These are phyloP conservation scores for Trichoderma gracile DNA, from an alignment of 2,329 filamentous ascomycete genomes.

Conservation along the genomic window DNA sequence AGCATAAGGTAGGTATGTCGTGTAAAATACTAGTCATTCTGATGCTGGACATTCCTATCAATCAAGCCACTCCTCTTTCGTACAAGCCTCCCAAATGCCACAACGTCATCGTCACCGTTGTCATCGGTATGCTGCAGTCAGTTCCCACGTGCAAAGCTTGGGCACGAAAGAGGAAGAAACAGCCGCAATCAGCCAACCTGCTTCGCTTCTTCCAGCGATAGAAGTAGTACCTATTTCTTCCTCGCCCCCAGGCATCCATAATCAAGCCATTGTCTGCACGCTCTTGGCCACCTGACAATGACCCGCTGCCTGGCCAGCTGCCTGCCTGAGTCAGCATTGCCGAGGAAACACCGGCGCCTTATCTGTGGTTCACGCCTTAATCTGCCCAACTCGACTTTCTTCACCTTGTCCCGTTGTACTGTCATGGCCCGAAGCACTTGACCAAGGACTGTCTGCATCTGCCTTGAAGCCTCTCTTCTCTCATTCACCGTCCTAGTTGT, in stretches of 20 bases:
- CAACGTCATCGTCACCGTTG: too few species aligned
- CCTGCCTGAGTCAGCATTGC: conserved; percentile 25
- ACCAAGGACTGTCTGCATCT: conserved; percentile 8
- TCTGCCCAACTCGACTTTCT: conserved; percentile 23
- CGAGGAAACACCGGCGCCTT: conserved; percentile 24
- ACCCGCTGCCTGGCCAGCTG: conserved; percentile 16
- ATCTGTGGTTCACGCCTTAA: background rate
- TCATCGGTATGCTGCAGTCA: too few species aligned
- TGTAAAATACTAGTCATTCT: too few species aligned
- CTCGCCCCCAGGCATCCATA: background rate
- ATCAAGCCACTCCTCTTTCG: too few species aligned
- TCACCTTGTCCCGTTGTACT: conserved; percentile 14
- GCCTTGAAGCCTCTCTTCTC: background rate
- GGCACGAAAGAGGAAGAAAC: too few species aligned
- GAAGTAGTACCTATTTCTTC: too few species aligned
- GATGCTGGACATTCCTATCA: too few species aligned
- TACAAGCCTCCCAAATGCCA: too few species aligned
- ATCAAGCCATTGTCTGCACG: background rate
- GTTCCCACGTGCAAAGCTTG: too few species aligned
- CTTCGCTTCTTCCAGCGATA: too few species aligned
- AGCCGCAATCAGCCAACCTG: too few species aligned
- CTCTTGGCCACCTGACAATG: conserved; percentile 26
- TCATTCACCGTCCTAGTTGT: background rate
- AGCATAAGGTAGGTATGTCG: too few species aligned
- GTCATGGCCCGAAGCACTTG: conserved; percentile 27